Conservation (phyloP, 1,139 yeast species). For the Yamadazyma siamensis region DNA sequence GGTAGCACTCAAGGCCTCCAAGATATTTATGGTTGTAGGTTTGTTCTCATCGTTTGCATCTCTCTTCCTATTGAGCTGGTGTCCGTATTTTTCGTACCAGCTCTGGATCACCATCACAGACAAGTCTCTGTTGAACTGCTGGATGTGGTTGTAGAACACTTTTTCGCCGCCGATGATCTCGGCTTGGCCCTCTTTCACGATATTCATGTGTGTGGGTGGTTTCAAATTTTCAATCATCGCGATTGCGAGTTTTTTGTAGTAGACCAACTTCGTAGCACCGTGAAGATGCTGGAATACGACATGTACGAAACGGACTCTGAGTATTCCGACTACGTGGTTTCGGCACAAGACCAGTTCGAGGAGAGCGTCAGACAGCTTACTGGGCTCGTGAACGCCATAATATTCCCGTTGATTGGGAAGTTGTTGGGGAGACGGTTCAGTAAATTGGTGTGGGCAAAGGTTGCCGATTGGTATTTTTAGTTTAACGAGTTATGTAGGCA, state of each 20-base stretch:
- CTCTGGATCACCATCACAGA: slow-evolving; percentile 84
- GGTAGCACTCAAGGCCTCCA: slow-evolving; percentile 93
- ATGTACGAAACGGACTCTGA: slow-evolving; percentile 11
- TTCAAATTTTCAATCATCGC: slow-evolving; percentile 3
- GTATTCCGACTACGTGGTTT: slow-evolving; percentile 15
- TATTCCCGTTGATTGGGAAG: slow-evolving; percentile 71
- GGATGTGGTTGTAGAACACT: slow-evolving; percentile 94
- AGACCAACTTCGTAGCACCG: no score
- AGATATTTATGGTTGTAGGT: slow-evolving; percentile 48
- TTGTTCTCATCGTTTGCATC: slow-evolving; percentile 15
- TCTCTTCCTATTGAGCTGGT: slow-evolving; percentile 18
- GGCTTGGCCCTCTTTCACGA: slow-evolving; percentile 78
- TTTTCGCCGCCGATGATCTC: slow-evolving; percentile 63
- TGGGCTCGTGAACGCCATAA: slow-evolving; percentile 51
- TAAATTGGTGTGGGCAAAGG: slow-evolving; percentile 30
- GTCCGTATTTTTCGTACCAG: slow-evolving; percentile 61
- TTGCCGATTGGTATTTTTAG: slow-evolving; percentile 31
- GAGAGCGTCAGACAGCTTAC: slow-evolving; percentile 65
- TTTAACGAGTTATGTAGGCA: not conserved
- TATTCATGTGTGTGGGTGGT: slow-evolving; percentile 17
- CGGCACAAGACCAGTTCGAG: slow-evolving; percentile 78
- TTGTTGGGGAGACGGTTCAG: slow-evolving; percentile 66
- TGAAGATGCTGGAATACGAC: slow-evolving; percentile 6
- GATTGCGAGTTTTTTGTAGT: no score
- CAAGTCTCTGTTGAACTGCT: slow-evolving; percentile 91